A percentile compares a stretch with the other conserved stretches of the same genome.
Conservation (phyloP, 441 rosid genomes). For the Erysimum pusillum region DNA sequence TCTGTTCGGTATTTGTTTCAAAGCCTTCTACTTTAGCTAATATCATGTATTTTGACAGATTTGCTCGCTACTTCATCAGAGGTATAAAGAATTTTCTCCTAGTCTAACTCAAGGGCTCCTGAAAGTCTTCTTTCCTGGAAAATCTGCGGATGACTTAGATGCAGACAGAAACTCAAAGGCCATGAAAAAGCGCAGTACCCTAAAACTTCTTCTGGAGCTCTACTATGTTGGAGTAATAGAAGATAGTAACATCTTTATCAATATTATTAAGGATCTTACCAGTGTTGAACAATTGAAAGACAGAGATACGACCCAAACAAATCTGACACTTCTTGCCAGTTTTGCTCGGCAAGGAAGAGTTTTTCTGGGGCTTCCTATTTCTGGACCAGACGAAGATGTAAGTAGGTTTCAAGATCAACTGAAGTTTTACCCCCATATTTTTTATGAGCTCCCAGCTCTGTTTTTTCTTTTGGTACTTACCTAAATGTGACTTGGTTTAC, state of each 20-base stretch:
- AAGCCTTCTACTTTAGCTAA: conserved; percentile 44
- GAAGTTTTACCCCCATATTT: conserved; percentile 28
- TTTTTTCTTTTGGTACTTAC: conserved; percentile 9
- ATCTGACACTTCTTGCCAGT: conserved; percentile 93
- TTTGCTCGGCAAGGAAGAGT: conserved; percentile 98
- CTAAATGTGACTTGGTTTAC: conserved; percentile 48
- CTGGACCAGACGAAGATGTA: conserved; percentile 96
- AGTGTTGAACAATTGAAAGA: conserved; percentile 87
- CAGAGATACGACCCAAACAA: conserved; percentile 91
- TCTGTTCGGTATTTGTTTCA: conserved; percentile 12
- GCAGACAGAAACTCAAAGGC: conserved; percentile 87
- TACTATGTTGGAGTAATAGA: conserved; percentile 93
- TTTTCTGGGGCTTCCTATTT: conserved; percentile 83
- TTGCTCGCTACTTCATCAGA: conserved; percentile 96
- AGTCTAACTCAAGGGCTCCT: conserved; percentile 85
- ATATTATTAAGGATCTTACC: conserved; percentile 92
- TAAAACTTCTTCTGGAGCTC: conserved; percentile 91
- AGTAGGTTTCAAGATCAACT: conserved; percentile 26
- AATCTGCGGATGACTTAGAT: conserved; percentile 87
- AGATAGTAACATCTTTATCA: conserved; percentile 79
- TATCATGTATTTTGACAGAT: conserved; percentile 60
- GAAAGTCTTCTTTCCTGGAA: conserved; percentile 95
- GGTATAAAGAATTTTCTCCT: conserved; percentile 95
- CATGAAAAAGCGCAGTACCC: conserved; percentile 93
- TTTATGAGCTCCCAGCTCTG: conserved; percentile 18